phyloP scores from a whole-genome alignment of 2,329 filamentous ascomycete species.

The Onygena corvina region DNA sequence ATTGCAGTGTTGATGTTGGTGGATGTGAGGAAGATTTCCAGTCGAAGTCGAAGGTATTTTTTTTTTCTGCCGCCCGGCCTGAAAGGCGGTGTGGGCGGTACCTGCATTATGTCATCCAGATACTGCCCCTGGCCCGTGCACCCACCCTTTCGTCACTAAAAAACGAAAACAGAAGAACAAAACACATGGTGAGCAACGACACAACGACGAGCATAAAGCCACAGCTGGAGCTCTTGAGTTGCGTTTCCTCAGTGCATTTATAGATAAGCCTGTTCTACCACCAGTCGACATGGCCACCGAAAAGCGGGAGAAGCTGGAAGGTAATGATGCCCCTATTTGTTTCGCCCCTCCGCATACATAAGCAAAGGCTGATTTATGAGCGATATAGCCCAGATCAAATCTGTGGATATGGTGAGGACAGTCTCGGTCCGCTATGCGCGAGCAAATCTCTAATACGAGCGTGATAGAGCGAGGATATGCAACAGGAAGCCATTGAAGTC shows the following conservation, averaged over 20 bases:
- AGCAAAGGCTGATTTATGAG: not conserved
- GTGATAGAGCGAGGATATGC: conserved; percentile 85
- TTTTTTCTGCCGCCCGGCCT: conserved; percentile 11
- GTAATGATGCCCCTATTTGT: conserved; percentile 31
- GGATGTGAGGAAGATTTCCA: too few relatives aligned
- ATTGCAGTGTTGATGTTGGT: too few relatives aligned
- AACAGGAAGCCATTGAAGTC: conserved; percentile 86
- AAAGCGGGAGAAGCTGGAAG: conserved; percentile 63
- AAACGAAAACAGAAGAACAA: not conserved
- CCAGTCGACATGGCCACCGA: conserved; percentile 35
- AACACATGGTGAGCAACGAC: not conserved
- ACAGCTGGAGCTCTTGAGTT: not conserved
- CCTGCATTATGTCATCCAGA: conserved; percentile 1
- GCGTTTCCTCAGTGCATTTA: not conserved
- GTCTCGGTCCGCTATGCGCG: conserved; percentile 7
- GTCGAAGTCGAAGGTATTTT: not conserved
- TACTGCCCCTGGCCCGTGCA: conserved; percentile 1
- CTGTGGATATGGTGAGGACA: conserved; percentile 79
- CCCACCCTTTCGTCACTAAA: conserved; percentile 5
- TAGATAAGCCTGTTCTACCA: not conserved
- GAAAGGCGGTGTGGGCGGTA: conserved; percentile 22
- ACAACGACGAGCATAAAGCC: not conserved
- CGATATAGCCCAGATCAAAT: conserved; percentile 79
- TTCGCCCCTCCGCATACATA: not conserved
- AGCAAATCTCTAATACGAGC: not conserved